Base-by-base conservation (phyloP, 2,329 filamentous ascomycete genomes). In the Botrytis sinoallii region DNA sequence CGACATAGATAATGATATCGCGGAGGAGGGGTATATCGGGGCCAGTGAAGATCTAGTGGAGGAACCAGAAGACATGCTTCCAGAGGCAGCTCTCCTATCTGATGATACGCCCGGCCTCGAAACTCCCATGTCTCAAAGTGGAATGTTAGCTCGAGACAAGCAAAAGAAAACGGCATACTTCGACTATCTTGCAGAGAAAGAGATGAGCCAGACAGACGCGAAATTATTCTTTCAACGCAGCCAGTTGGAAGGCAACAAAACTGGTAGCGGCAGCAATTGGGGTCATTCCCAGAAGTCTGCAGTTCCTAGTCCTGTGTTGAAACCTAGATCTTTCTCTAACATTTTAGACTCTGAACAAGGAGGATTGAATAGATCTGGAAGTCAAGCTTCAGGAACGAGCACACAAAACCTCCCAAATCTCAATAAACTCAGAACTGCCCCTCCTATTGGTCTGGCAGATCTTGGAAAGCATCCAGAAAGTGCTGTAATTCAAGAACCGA, bases 191-290 rank as follows among this genome's bases (percentile, higher is more conserved):
- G 93, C 93, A 71, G 96, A 99, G 83, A 97, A 96, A 79, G 93
- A 95, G 80, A 92, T 97, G 90, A 97, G 92, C 80, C 94, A 97
- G 82, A 91, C 93, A 40, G 96, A 99, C 82, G 93, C 95, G 74
- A 98, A 97, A 83, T 88, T 98, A 76, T 97, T 98, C 84, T 99
- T 97, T 82, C 95, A 98, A 84, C 88, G 93, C 77, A 94, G 93
- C 83, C 93, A 94, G 82, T 85, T 91, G 74, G 92, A 81, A 52
- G 76, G 78, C 20, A 78, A 81, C 42, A 80, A 78, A 74, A 77
- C 79, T n/a, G 79, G 79, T 22, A 77, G 78, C 22, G 78, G 79
- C 29, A 80, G 77, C 63, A 80, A 78, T 74, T 80, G 79, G 79
- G 79, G 76, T 35, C 78, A 77, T 70, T 79, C 78, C 16, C 79